These are phyloP conservation scores for Calonectria henricotiae DNA, from an alignment of 2,329 filamentous ascomycete species.

Conservation along the genomic window DNA sequence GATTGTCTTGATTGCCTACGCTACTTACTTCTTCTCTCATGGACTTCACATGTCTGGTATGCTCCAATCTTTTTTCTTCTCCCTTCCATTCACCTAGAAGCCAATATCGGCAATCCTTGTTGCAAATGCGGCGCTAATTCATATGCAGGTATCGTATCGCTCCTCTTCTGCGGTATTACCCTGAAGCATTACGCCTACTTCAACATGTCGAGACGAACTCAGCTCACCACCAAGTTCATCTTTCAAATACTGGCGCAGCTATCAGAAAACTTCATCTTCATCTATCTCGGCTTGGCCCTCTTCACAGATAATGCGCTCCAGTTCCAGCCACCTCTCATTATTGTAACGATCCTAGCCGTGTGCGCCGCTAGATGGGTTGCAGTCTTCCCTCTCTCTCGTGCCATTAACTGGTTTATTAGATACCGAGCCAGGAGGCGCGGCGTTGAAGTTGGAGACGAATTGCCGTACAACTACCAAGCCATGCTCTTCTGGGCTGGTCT, in stretches of 20 bases:
- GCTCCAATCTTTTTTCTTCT: constrained; percentile 48
- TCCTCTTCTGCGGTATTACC: constrained; percentile 98
- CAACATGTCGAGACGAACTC: constrained; percentile 98
- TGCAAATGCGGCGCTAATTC: constrained; percentile 33
- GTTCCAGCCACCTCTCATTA: constrained; percentile 95
- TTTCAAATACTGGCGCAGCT: constrained; percentile 96
- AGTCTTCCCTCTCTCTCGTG: constrained; percentile 91
- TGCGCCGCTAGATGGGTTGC: constrained; percentile 94
- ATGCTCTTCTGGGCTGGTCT: constrained; percentile 99
- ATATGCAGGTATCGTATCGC: constrained; percentile 88
- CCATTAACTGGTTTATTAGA: constrained; percentile 93
- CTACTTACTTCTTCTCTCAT: constrained; percentile 98
- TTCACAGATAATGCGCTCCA: constrained; percentile 92
- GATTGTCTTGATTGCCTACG: constrained; percentile 94
- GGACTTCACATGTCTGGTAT: constrained; percentile 95
- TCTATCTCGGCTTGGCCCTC: constrained; percentile 94
- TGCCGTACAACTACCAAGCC: constrained; percentile 96
- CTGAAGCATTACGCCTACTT: constrained; percentile 99
- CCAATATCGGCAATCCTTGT: no score
- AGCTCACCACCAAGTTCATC: constrained; percentile 97
- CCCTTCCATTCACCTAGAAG: background rate
- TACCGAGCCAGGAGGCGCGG: constrained; percentile 87
- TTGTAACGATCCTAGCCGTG: constrained; percentile 92
- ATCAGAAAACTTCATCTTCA: constrained; percentile 99
- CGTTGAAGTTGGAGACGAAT: constrained; percentile 83